These are phyloP conservation scores for Solanum gandarillasii DNA, from an alignment of 257 asterid genomes.

Conservation along the genomic window DNA sequence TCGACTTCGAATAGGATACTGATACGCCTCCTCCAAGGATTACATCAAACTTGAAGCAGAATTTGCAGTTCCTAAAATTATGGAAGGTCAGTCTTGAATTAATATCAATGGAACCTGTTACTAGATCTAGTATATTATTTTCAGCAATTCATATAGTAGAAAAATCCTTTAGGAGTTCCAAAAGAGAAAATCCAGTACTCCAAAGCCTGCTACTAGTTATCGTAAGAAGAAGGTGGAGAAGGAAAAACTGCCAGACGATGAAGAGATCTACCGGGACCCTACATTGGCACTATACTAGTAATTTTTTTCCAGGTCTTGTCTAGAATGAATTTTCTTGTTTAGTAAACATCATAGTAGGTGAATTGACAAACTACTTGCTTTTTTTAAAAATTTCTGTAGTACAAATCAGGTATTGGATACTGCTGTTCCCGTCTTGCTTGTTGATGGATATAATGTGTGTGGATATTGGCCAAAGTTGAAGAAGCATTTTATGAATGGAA, in stretches of 20 bases:
- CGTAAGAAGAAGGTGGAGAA: constrained; percentile 79
- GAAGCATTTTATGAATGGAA: constrained; percentile 78
- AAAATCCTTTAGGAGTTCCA: constrained; percentile 49
- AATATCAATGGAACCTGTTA: not conserved
- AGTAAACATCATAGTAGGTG: not conserved
- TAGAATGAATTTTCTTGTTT: constrained; percentile 5
- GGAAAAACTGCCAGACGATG: constrained; percentile 71
- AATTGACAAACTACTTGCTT: not conserved
- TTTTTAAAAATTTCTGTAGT: constrained; percentile 28
- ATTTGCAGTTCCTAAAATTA: constrained; percentile 61
- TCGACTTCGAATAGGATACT: constrained; percentile 35
- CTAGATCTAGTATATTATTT: not conserved
- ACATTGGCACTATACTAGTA: constrained; percentile 72
- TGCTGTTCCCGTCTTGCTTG: constrained; percentile 82
- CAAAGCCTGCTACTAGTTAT: constrained; percentile 84
- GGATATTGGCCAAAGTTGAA: constrained; percentile 95
- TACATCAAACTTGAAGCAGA: constrained; percentile 87
- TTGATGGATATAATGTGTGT: constrained; percentile 95
- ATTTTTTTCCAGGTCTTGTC: constrained; percentile 22
- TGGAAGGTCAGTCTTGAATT: constrained; percentile 51
- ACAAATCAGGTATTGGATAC: constrained; percentile 72
- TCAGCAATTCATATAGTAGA: constrained; percentile 5
- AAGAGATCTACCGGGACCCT: constrained; percentile 76
- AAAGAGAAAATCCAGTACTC: constrained; percentile 45
- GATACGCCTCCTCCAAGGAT: constrained; percentile 78